Evolutionary conservation across 1,284 basidiomycete species (phyloP), one percentile per base, ranked within the genome.

Genomic region (Moesziomyces parantarcticus): DNA sequence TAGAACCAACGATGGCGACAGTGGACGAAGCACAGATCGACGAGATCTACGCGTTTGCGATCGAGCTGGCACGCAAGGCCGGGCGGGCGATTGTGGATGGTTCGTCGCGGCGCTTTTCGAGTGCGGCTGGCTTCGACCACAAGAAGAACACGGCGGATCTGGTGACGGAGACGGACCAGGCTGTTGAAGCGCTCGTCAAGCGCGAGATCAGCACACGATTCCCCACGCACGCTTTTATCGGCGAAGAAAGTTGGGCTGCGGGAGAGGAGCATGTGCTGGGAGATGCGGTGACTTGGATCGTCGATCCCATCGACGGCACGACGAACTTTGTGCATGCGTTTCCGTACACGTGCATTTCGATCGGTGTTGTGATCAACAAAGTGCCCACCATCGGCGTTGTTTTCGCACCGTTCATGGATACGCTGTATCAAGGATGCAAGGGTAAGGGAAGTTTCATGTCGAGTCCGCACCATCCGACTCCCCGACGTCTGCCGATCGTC

Each of bases 121-220:
- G 52, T 0, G 40, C 47, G 21, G 62, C 66, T 2, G 54, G 68
- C 22, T 76, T 75, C 42, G 71, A 78, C 26, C 69, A 75, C 50
- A 83, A 82, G 72, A 81, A 80, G 48, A 83, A 83, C 54, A 80
- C 81, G 21, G 63, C 70, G 18, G 68, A 87, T 50, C 87, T 97
- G 40, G 96, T 98, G n/a, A 98, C 96, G 0, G 92, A 97, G 85
- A 97, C 93, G 79, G 95, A 99, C 85, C 92, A 97, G 65, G 90
- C 88, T 40, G 94, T 97, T 14, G 95, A 98, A 84, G 90, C 92
- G 72, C 87, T 95, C 57, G 92, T 97, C 47, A 90, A 89, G 83
- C 82, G 87, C 54, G 88, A 90, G 82, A 89, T 97, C 65, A 85
- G 86, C 34, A 84, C 85, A 26, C 86, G 86, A 49, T 97, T 92